phyloP scores from a whole-genome alignment of 371 early-diverging fungal species.

The Mucor indicus region DNA sequence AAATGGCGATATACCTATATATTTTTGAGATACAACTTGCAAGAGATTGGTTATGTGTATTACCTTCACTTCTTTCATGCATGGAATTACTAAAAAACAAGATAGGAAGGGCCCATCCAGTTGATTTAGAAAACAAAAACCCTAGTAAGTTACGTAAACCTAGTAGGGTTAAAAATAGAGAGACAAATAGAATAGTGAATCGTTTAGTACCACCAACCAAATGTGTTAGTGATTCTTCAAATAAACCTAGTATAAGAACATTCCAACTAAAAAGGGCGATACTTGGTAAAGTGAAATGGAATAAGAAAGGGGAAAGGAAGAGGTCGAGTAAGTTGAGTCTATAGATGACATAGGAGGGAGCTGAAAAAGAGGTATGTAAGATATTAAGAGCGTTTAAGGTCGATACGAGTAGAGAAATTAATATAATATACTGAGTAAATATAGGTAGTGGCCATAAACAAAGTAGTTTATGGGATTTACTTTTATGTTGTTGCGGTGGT shows the following conservation, averaged over 20 bases:
- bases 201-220: conserved; percentile 46
- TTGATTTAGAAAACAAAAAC: conserved; percentile 52
- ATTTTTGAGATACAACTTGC: conserved; percentile 2
- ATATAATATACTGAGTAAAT: conserved; percentile 44
- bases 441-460: conserved; percentile 52
- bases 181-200: conserved; percentile 30
- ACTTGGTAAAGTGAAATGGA: conserved; percentile 31
- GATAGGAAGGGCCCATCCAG: conserved; percentile 54
- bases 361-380: conserved; percentile 30
- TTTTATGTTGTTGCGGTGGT: conserved; percentile 16
- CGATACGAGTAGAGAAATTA: conserved; percentile 35
- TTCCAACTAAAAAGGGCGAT: conserved; percentile 41
- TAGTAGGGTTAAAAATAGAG: conserved; percentile 26
- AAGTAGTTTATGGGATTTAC: conserved; percentile 42
- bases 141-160: conserved; percentile 44
- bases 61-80: conserved; percentile 65
- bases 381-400: conserved; percentile 23
- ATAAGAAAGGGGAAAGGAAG: conserved; percentile 44
- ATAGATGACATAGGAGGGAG: conserved; percentile 49
- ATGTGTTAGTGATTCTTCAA: conserved; percentile 48
- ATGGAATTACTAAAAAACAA: conserved; percentile 60
- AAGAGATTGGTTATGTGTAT: not conserved
- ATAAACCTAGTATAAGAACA: conserved; percentile 45
- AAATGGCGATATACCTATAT: conserved; percentile 58
- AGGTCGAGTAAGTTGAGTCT: conserved; percentile 35